Percentiles rank a stretch among this genome's conserved stretches.
These are phyloP conservation scores for Marchantia paleacea DNA, from an alignment of 225 moss, liverwort and hornwort genomes.

Conservation along the genomic window DNA sequence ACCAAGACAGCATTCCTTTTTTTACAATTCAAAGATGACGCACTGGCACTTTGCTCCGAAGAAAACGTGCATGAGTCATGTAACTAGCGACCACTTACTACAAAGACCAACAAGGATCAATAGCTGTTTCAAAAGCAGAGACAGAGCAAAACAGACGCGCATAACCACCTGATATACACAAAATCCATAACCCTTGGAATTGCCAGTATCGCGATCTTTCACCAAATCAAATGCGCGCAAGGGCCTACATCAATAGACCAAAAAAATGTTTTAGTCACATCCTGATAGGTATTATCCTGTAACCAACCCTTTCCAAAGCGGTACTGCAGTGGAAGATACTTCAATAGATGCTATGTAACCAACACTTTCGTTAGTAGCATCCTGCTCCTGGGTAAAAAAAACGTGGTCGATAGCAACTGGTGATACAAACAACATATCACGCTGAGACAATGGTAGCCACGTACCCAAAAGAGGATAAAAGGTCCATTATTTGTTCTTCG, in stretches of 20 bases:
- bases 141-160: neutral
- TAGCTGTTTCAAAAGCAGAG: too few relatives aligned
- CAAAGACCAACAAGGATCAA: too few relatives aligned
- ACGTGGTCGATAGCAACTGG: neutral
- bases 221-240: conserved; percentile 96
- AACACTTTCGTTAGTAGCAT: too few relatives aligned
- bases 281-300: neutral
- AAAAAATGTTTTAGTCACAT: neutral
- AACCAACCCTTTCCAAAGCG: too few relatives aligned
- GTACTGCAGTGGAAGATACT: too few relatives aligned
- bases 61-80: too few relatives aligned
- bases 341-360: neutral
- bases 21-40: too few relatives aligned
- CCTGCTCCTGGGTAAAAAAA: neutral
- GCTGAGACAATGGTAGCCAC: neutral
- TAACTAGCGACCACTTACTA: too few relatives aligned
- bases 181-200: conserved; percentile 96
- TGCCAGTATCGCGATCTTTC: conserved; percentile 97
- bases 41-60: too few relatives aligned
- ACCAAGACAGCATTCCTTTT: too few relatives aligned
- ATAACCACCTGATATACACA: conserved; percentile 84
- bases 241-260: conserved; percentile 43
- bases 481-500: conserved; percentile 94
- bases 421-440: neutral
- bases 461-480: conserved; percentile 95